Base-by-base conservation (phyloP, 2,329 filamentous ascomycete species). In the Cordyceps cateniannulata region DNA sequence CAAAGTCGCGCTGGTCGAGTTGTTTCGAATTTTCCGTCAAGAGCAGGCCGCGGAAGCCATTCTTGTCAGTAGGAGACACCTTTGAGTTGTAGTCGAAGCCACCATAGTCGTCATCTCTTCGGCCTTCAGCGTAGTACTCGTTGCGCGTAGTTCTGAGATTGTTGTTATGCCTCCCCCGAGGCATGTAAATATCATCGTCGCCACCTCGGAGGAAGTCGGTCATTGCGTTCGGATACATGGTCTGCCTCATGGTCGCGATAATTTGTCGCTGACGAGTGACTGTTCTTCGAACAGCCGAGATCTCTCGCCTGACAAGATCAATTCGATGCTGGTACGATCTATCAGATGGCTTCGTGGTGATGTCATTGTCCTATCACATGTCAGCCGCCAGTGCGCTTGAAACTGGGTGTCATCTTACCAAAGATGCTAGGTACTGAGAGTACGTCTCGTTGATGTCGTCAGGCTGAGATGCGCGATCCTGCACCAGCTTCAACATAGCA, bases 401-500 rank as follows among this genome's bases (percentile, higher is more conserved):
- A 18, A 32, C 5, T 5, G 25, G 3, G 25, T 29, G 14, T 57
- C 18, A 25, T 48, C 73, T 57, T 69, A 79, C 77, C 42, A 80
- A 65, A 2, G 69, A 71, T 44, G 73, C 71, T 4, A 80, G 69
- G 48, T 75, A 77, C 44, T 75, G 69, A 0, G 74, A 76, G 54
- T 80, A 81, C 0, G 73, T 77, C 24, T 74, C 71, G 42, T 68
- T 72, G 18, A 80, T 73, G 29, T 75, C 72, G 3, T 75, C 70
- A 35, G 71, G 70, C 49, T 69, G 71, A 5, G 70, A 72, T 1
- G 73, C 74, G 22, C 70, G 66, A 45, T 80, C 76, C 48, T 72
- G 67, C 1, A 79, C 62, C 35, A 81, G 67, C 16, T 70, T 71
- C 42, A 75, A 63, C 10, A 70, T 70, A 12, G 79, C 65, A 20